Conservation (phyloP, 225 moss, liverwort and hornwort species). For the Climacium dendroides region DNA sequence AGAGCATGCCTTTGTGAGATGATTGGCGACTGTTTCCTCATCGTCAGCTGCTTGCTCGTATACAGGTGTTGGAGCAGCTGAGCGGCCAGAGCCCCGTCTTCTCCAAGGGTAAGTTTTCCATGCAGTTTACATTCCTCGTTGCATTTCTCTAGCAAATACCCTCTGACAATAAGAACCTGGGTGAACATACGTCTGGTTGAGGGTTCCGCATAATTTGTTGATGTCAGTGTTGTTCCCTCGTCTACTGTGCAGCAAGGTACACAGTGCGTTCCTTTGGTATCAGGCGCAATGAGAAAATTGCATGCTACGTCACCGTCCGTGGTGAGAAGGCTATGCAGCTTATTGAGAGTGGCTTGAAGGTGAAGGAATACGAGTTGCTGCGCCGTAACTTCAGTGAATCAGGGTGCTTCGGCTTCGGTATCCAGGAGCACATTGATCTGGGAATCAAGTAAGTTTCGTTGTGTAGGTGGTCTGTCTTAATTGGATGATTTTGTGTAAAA, state of each 20-base stretch:
- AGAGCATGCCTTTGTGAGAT: neutral
- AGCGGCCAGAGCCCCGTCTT: constrained; percentile 33
- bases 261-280: constrained; percentile 8
- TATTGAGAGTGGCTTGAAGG: constrained; percentile 6
- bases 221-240: neutral
- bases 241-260: constrained; percentile 17
- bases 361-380: constrained; percentile 4
- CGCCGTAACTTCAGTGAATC: constrained; percentile 13
- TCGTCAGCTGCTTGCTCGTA: neutral
- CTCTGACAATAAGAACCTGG: neutral
- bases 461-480: neutral
- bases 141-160: neutral
- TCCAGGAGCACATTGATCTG: constrained; percentile 9
- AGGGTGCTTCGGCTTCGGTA: constrained; percentile 4
- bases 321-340: constrained; percentile 9
- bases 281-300: constrained; percentile 10
- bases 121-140: neutral
- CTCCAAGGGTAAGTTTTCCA: constrained; percentile 4
- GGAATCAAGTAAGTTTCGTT: neutral
- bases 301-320: constrained; percentile 3
- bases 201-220: neutral
- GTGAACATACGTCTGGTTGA: neutral
- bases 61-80: constrained; percentile 33
- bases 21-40: neutral
- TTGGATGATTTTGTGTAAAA: neutral